Evolutionary conservation across 495 filamentous ascomycete genomes (phyloP), one percentile per base, ranked within the genome.

Genomic region (Articulospora tetracladia): DNA sequence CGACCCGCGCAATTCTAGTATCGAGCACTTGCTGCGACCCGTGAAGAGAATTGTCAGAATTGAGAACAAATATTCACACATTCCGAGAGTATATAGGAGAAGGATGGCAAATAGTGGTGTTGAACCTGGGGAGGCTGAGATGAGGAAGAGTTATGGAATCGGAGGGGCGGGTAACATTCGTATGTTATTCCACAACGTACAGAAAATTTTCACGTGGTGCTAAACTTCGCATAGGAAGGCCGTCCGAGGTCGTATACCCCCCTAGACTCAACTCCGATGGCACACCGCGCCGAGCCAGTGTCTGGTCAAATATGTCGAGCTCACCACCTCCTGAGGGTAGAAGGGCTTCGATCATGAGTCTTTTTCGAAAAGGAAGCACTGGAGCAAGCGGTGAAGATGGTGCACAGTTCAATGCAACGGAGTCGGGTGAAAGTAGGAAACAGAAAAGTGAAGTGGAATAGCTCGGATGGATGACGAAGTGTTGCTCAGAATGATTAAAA

Each of bases 81-180:
- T 30, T 22, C 19, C 15, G 10, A 32, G 49, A 55, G 27, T 13
- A 55, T 26, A 32, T 30, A 49, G 13, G 20, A 25, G n/a, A 48
- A 50, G 19, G 20, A 36, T 36, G 26, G 2, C 30, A 30, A 51
- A 23, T 20, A 63, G 34, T 34, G 28, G 10, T 1, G 24, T 8
- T 44, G 30, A 48, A 17, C 27, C 24, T 1, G 24, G n/a, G 3
- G 24, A 26, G 8, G 52, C 30, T 17, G 64, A 67, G 54, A 26
- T 26, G 32, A 67, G 57, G 26, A 64, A 46, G 44, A 68, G 65
- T 59, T 65, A 59, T 59, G 65, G 65, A 17, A 68, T 64, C 24
- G 65, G 65, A 25, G 65, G 65, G 10, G 65, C 65, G 12, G 65
- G 65, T 19, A 68, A 68, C 55, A 68, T 68, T 46, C 61, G 65